Evolutionary conservation across 2,329 filamentous ascomycete genomes (phyloP).

Genomic region (Trichoderma aggressivum): DNA sequence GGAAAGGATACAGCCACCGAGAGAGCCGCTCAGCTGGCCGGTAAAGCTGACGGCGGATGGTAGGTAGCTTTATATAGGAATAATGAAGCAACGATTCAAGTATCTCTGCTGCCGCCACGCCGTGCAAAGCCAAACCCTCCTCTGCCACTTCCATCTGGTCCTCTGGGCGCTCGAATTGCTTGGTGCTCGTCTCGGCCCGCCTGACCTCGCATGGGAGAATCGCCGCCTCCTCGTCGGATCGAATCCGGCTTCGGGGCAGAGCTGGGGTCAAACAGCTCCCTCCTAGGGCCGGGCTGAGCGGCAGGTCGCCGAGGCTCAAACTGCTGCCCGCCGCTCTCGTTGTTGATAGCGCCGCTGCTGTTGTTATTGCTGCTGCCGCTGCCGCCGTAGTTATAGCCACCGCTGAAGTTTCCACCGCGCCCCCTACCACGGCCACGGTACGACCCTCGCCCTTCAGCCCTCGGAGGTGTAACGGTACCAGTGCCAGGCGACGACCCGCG

Average conservation of each 20-base stretch:
- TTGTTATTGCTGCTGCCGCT: constrained; percentile 26
- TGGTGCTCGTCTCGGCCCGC: constrained; percentile 62
- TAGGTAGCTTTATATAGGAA: constrained; percentile 40
- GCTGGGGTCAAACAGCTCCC: constrained; percentile 75
- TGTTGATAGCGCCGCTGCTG: constrained; percentile 22
- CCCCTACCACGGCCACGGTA: constrained; percentile 48
- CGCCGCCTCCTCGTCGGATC: constrained; percentile 22
- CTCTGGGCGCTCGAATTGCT: constrained; percentile 69
- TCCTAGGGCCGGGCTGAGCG: constrained; percentile 32
- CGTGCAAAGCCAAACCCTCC: constrained; percentile 74
- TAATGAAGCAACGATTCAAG: constrained; percentile 25
- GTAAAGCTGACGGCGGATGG: constrained; percentile 93
- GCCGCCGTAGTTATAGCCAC: constrained; percentile 22
- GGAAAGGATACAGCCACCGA: constrained; percentile 72
- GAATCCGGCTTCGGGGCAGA: constrained; percentile 63
- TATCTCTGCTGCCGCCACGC: constrained; percentile 56
- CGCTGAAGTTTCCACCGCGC: constrained; percentile 34
- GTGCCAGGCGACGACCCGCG: constrained; percentile 57
- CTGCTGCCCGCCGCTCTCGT: constrained; percentile 28
- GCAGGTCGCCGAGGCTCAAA: constrained; percentile 29
- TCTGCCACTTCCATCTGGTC: constrained; percentile 72
- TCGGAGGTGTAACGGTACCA: constrained; percentile 56
- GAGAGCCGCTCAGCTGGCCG: constrained; percentile 80
- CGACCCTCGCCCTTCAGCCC: constrained; percentile 31
- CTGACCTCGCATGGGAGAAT: constrained; percentile 32